Evolutionary conservation across 345 rosid species (phyloP), one percentile per base, ranked within the genome.

Genomic region (Gossypium herbaceum): DNA sequence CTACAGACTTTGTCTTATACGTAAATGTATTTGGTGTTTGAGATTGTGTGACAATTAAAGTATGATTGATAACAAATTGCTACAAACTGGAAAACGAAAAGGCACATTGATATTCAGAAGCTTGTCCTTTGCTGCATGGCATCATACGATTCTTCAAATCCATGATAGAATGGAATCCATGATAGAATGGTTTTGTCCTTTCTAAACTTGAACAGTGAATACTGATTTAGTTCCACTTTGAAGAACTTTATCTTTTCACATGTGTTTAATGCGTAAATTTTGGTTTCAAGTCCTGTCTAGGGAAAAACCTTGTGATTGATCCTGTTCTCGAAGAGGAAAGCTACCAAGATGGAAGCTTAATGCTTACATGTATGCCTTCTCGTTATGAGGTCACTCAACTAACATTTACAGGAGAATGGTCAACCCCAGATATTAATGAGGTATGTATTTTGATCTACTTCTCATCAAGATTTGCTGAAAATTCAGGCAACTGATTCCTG

Each of bases 341-440:
- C 79, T 90, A 78, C 78, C 97, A 95, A 84, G 99, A 91, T 64
- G 96, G 94, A 77, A 89, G 94, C 85, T 56, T 93, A 50, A 80
- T 87, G 91, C 82, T 95, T 78, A 80, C 97, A 27, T 90, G 86
- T 75, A 89, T 95, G 99, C 97, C 98, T 70, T 93, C 97, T 61
- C 90, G 91, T 47, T 83, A 90, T 44, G 98, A 95, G 85, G 86
- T 91, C 78, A 89, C 98, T 25, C 99, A 95, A 83, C 87, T 93
- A 75, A 85, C 88, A 1, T 54, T 90, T 75, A 91, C 97, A 0
- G 98, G 97, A 76, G 94, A 91, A 81, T 93, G 97, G 99, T 85
- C 94, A 57, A 85, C 94, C 19, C 82, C 92, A 66, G 88, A 86
- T 51, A 78, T 95, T 69, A 88, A 83, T 55, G 98, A 93, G 94